phyloP scores from a whole-genome alignment of 2,329 filamentous ascomycete species.

The Massarina eburnea region DNA sequence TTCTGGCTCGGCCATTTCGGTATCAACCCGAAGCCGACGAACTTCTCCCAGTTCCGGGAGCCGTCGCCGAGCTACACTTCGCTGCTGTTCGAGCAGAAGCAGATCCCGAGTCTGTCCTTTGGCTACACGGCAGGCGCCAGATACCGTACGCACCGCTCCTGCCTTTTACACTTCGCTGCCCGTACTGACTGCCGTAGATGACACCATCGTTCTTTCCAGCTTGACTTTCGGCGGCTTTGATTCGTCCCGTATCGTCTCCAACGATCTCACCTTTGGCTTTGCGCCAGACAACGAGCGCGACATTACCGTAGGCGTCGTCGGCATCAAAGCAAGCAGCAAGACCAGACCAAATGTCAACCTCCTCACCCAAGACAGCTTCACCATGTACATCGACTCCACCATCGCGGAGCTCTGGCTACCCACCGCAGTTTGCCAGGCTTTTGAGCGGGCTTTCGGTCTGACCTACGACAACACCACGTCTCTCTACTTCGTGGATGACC shows the following conservation, averaged over 20 bases:
- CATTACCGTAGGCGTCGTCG: slow-evolving; percentile 59
- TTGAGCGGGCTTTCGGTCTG: slow-evolving; percentile 65
- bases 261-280: slow-evolving; percentile 62
- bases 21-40: slow-evolving; percentile 53
- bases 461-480: slow-evolving; percentile 65
- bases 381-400: slow-evolving; percentile 52
- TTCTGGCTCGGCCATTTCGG: slow-evolving; percentile 53
- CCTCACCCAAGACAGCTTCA: slow-evolving; percentile 38
- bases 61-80: slow-evolving; percentile 57
- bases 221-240: slow-evolving; percentile 74
- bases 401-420: slow-evolving; percentile 54
- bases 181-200: slow-evolving; percentile 22
- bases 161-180: not conserved
- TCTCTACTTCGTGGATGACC: slow-evolving; percentile 65
- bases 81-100: slow-evolving; percentile 55
- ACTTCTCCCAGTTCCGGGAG: slow-evolving; percentile 54
- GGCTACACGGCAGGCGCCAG: slow-evolving; percentile 75
- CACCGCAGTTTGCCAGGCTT: slow-evolving; percentile 60
- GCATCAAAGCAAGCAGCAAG: slow-evolving; percentile 37
- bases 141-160: slow-evolving; percentile 70
- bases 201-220: slow-evolving; percentile 40
- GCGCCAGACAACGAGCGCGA: slow-evolving; percentile 60
- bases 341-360: slow-evolving; percentile 41
- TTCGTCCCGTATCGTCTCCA: slow-evolving; percentile 60
- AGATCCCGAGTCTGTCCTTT: slow-evolving; percentile 72